Percentiles rank a stretch among this genome's conserved stretches.
These are phyloP conservation scores for Russula emetica DNA, from an alignment of 768 basidiomycete genomes.

Conservation along the genomic window DNA sequence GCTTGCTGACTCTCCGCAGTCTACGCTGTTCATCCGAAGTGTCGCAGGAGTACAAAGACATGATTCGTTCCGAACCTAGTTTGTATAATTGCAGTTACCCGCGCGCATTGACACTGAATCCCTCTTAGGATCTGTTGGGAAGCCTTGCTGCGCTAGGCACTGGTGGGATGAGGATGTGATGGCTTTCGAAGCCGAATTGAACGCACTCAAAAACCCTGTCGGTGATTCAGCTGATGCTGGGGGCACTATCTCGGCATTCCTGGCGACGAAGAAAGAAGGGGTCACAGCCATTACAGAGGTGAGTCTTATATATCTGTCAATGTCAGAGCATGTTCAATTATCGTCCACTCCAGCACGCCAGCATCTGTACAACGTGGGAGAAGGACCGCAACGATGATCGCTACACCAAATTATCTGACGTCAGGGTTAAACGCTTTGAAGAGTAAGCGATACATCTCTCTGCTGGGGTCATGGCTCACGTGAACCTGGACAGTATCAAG, in stretches of 20 bases:
- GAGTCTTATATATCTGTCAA: neutral
- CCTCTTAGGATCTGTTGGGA: neutral
- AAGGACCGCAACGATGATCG: constrained; percentile 10
- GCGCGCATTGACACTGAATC: neutral
- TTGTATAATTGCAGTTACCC: neutral
- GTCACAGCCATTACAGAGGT: constrained; percentile 9
- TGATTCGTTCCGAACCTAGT: constrained; percentile 7
- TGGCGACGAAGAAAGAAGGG: neutral
- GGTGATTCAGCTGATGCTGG: neutral
- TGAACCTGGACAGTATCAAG: constrained; percentile 12
- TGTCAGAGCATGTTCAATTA: neutral
- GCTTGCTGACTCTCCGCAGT: neutral
- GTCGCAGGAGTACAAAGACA: neutral
- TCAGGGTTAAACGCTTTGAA: constrained; percentile 18
- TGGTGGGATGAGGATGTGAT: constrained; percentile 19
- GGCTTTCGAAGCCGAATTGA: neutral
- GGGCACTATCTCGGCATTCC: neutral
- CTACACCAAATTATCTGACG: constrained; percentile 7
- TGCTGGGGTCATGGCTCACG: neutral
- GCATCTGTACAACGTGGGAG: constrained; percentile 13
- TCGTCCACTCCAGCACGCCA: constrained; percentile 8
- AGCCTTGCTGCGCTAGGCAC: neutral
- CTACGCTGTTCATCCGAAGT: neutral
- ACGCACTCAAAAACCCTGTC: neutral
- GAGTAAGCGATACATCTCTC: constrained; percentile 4